A percentile compares a stretch with the other conserved stretches of the same genome.
These are phyloP conservation scores for Alternaria viburni DNA, from an alignment of 2,329 filamentous ascomycete genomes.

Conservation along the genomic window DNA sequence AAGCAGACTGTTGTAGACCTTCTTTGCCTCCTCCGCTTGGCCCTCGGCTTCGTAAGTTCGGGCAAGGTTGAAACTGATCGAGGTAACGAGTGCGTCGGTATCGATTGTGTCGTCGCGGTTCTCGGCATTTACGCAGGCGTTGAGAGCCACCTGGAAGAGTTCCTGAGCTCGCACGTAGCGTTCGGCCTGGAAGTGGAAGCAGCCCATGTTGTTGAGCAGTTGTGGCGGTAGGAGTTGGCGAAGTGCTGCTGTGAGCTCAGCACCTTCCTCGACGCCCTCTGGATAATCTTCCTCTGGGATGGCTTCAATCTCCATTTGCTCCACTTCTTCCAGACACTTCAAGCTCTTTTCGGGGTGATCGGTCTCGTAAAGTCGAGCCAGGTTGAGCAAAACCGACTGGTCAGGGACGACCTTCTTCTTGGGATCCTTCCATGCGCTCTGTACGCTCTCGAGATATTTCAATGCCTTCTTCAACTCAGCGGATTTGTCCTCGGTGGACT, in stretches of 20 bases:
- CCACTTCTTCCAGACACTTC: constrained; percentile 89
- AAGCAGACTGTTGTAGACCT: constrained; percentile 85
- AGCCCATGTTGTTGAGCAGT: constrained; percentile 95
- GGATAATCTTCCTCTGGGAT: constrained; percentile 74
- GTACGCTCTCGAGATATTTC: constrained; percentile 80
- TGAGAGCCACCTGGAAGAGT: constrained; percentile 89
- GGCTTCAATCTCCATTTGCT: constrained; percentile 84
- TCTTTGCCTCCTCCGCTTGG: constrained; percentile 80
- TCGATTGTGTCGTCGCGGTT: constrained; percentile 78
- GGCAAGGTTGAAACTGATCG: constrained; percentile 95
- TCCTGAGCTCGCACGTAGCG: constrained; percentile 80
- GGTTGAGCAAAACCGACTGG: constrained; percentile 85
- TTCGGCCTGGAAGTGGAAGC: constrained; percentile 89
- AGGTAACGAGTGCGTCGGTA: constrained; percentile 89
- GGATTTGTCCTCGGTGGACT: constrained; percentile 84
- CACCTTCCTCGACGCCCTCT: constrained; percentile 53
- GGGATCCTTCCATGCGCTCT: constrained; percentile 88
- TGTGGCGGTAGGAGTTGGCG: constrained; percentile 85
- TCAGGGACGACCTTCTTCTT: constrained; percentile 85
- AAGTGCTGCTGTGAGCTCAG: constrained; percentile 65
- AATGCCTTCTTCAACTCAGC: constrained; percentile 87
- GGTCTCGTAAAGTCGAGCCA: constrained; percentile 87
- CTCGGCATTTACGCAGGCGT: constrained; percentile 81
- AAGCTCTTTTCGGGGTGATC: constrained; percentile 89
- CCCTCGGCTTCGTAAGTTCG: constrained; percentile 89